phyloP scores from a whole-genome alignment of 1,139 yeast species.

The Blastobotrys proliferans region DNA sequence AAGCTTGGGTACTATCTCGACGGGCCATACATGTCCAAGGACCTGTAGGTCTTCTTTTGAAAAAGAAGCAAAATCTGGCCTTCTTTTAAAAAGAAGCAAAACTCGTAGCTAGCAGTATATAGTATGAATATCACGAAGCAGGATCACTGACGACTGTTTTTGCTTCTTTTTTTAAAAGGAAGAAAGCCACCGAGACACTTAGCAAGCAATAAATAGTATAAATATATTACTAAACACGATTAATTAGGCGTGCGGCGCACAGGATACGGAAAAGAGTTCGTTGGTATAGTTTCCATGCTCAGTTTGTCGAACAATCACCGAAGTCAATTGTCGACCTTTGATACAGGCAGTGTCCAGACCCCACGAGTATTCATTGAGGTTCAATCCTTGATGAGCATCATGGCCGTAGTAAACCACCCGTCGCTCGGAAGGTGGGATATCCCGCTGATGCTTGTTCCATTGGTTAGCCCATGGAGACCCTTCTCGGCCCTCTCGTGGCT shows the following conservation, averaged over 20 bases:
- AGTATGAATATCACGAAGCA: too few species aligned
- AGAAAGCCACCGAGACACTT: neutral
- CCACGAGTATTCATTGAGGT: slow-evolving; percentile 57
- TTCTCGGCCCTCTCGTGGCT: slow-evolving; percentile 50
- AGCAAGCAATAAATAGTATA: neutral
- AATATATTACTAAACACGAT: neutral
- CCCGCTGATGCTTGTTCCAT: slow-evolving; percentile 53
- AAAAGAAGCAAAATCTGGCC: neutral
- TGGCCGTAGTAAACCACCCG: slow-evolving; percentile 81
- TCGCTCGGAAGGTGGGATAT: slow-evolving; percentile 35
- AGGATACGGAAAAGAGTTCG: slow-evolving; percentile 32
- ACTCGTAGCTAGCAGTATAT: too few species aligned
- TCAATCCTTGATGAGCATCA: slow-evolving; percentile 76
- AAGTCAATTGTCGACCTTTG: slow-evolving; percentile 66
- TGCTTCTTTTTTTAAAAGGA: neutral
- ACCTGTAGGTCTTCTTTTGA: too few species aligned
- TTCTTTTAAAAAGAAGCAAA: neutral
- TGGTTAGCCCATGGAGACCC: slow-evolving; percentile 57
- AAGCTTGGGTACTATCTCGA: slow-evolving; percentile 87
- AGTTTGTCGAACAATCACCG: slow-evolving; percentile 46
- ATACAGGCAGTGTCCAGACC: slow-evolving; percentile 86
- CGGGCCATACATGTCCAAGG: slow-evolving; percentile 94
- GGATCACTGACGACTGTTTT: neutral
- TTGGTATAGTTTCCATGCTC: slow-evolving; percentile 31
- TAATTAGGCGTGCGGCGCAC: slow-evolving; percentile 16